These are phyloP conservation scores for Teunomyces cretensis DNA, from an alignment of 805 yeast genomes.

Conservation along the genomic window DNA sequence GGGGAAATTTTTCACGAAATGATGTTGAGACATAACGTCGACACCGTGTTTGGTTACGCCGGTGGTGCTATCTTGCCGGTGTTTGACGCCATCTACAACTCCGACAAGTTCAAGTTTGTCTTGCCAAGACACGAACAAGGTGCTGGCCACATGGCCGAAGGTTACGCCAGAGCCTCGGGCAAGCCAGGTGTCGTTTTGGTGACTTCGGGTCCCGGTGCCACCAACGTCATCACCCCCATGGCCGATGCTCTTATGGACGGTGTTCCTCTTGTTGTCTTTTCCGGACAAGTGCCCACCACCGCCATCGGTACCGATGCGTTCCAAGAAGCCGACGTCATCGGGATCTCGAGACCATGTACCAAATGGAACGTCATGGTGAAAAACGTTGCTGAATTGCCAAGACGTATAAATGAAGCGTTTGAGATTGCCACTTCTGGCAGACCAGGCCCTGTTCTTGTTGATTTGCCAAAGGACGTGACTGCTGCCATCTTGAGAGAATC, in stretches of 20 bases:
- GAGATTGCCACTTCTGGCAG: conserved; percentile 95
- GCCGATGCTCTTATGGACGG: conserved; percentile 98
- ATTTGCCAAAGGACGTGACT: conserved; percentile 96
- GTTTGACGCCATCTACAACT: conserved; percentile 93
- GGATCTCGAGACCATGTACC: conserved; percentile 95
- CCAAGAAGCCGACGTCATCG: conserved; percentile 98
- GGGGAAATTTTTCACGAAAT: conserved; percentile 98
- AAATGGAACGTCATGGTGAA: conserved; percentile 99
- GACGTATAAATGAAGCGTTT: conserved; percentile 95
- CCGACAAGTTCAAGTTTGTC: conserved; percentile 83
- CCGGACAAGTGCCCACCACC: conserved; percentile 95
- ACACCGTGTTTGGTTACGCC: conserved; percentile 95
- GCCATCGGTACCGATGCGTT: conserved; percentile 98
- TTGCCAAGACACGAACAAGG: conserved; percentile 98
- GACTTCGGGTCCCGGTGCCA: conserved; percentile 99
- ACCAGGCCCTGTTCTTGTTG: conserved; percentile 98
- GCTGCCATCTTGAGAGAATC: conserved; percentile 84
- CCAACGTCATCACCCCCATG: conserved; percentile 97
- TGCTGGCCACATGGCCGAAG: conserved; percentile 99
- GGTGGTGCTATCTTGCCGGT: conserved; percentile 99
- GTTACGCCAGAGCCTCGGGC: conserved; percentile 93
- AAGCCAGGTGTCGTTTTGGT: conserved; percentile 97
- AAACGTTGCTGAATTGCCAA: conserved; percentile 88
- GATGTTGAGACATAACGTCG: conserved; percentile 96
- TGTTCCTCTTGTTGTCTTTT: conserved; percentile 92